These are phyloP conservation scores for Macrolepiota albuminosa DNA, from an alignment of 768 basidiomycete species.

Conservation along the genomic window DNA sequence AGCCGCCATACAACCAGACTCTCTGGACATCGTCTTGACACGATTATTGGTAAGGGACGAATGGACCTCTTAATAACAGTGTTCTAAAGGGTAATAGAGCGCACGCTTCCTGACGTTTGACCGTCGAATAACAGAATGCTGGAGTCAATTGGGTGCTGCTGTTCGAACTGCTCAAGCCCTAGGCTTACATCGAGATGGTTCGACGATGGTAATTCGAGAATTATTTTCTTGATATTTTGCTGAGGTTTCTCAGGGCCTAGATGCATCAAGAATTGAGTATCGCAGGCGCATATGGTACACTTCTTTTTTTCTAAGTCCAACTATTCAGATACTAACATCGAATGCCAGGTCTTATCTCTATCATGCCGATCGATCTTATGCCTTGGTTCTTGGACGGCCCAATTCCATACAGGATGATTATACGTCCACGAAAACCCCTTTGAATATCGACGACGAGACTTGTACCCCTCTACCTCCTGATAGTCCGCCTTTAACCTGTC, in stretches of 20 bases:
- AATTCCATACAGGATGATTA: slow-evolving; percentile 88
- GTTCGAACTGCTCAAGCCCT: slow-evolving; percentile 92
- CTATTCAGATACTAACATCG: background rate
- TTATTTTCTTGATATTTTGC: background rate
- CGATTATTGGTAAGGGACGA: slow-evolving; percentile 70
- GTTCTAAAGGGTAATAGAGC: slow-evolving; percentile 38
- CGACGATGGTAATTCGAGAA: slow-evolving; percentile 57
- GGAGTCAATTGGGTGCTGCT: slow-evolving; percentile 92
- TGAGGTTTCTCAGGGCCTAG: slow-evolving; percentile 49
- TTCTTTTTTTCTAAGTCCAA: background rate
- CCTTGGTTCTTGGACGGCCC: slow-evolving; percentile 86
- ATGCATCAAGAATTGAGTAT: slow-evolving; percentile 78
- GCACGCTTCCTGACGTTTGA: slow-evolving; percentile 65
- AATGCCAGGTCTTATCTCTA: slow-evolving; percentile 75
- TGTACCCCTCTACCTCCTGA: slow-evolving; percentile 39
- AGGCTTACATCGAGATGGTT: slow-evolving; percentile 86
- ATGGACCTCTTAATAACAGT: slow-evolving; percentile 29
- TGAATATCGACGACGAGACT: slow-evolving; percentile 65
- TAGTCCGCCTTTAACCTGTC: slow-evolving; percentile 56
- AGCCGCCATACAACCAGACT: slow-evolving; percentile 91
- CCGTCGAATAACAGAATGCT: slow-evolving; percentile 89
- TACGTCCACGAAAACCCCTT: slow-evolving; percentile 74
- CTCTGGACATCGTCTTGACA: slow-evolving; percentile 86
- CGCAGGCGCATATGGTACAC: slow-evolving; percentile 82
- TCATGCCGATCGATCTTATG: slow-evolving; percentile 91